A percentile compares a stretch with the other conserved stretches of the same genome.
Evolutionary conservation across 148 eudicot genomes (phyloP).

Genomic region (Vaccinium darrowii): DNA sequence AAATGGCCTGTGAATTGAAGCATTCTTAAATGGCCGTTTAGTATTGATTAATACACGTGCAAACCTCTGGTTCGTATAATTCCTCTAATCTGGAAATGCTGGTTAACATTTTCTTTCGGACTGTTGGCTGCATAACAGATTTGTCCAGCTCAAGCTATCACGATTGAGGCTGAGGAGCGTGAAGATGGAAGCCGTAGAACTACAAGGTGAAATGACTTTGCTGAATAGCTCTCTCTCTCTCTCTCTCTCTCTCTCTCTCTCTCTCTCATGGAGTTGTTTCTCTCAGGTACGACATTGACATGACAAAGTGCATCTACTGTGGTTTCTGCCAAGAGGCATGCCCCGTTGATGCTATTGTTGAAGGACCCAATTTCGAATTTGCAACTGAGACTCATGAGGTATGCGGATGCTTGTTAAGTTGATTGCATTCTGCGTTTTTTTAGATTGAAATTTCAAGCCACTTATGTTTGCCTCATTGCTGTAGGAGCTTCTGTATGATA

Average conservation of each 20-base stretch:
- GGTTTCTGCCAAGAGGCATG: conserved; percentile 99
- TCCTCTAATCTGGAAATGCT: neutral
- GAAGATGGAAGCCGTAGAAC: conserved; percentile 99
- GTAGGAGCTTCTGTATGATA: conserved; percentile 52
- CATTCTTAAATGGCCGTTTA: neutral
- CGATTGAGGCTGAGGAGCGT: conserved; percentile 94
- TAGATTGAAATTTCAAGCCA: neutral
- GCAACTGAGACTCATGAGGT: conserved; percentile 98
- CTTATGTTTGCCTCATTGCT: neutral
- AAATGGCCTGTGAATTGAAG: neutral
- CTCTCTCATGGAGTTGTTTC: conserved; percentile 1
- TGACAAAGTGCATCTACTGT: conserved; percentile 97
- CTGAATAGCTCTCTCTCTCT: neutral
- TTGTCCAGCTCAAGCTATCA: conserved; percentile 98
- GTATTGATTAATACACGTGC: neutral
- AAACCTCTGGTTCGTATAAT: neutral
- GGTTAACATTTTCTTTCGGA: neutral
- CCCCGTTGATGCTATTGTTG: conserved; percentile 97
- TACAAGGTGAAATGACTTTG: conserved; percentile 50
- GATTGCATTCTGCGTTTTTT: neutral
- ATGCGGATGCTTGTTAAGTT: conserved; percentile 10
- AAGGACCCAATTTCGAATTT: conserved; percentile 97
- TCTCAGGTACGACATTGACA: conserved; percentile 85
- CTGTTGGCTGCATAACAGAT: conserved; percentile 23
- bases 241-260: conserved; percentile 6